These are phyloP conservation scores for Evernia prunastri DNA, from an alignment of 495 filamentous ascomycete genomes.

Conservation along the genomic window DNA sequence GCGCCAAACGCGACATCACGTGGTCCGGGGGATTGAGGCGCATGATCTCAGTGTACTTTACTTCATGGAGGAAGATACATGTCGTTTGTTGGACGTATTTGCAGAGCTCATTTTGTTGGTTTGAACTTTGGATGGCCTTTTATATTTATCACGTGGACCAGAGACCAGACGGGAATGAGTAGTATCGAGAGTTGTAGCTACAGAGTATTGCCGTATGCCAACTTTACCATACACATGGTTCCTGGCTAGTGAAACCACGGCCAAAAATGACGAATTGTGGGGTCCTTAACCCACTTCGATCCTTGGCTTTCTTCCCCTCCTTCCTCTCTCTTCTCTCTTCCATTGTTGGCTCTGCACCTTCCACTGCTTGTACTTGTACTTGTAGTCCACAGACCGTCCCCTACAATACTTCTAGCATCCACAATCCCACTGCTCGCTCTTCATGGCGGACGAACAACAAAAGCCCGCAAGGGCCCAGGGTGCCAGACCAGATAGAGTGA, in stretches of 20 bases:
- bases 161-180: not conserved
- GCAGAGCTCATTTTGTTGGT: too few species aligned
- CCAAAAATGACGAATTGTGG: not conserved
- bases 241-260: not conserved
- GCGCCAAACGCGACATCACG: not conserved
- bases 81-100: not conserved
- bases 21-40: not conserved
- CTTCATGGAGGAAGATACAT: not conserved
- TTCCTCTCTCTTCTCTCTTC: not conserved
- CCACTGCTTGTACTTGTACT: not conserved
- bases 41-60: not conserved
- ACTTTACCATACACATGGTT: not conserved
- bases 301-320: not conserved
- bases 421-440: not conserved
- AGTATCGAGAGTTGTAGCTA: not conserved
- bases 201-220: not conserved
- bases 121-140: not conserved
- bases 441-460: not conserved
- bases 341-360: not conserved
- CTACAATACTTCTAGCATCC: not conserved
- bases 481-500: conserved; percentile 11
- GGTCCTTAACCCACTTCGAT: not conserved
- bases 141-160: not conserved
- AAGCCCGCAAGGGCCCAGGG: not conserved
- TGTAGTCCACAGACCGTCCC: not conserved